Percentiles rank a stretch among this genome's conserved stretches.
Conservation (phyloP, 352 stramenopile genomes). For the Phytophthora constricta region DNA sequence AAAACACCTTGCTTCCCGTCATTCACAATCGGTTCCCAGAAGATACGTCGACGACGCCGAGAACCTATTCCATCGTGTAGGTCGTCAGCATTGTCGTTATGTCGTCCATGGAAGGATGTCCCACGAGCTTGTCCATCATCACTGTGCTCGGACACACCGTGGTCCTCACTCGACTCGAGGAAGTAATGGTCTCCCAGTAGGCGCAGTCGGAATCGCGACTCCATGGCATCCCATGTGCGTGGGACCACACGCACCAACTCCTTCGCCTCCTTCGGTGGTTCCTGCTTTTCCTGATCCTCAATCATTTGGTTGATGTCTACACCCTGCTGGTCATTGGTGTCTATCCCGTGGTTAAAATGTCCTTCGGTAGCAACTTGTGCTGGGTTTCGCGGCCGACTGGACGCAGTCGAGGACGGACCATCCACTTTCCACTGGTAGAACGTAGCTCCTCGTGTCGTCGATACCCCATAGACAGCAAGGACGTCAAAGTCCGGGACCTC, state of each 20-base stretch:
- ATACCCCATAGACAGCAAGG: slow-evolving; percentile 73
- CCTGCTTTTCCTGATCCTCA: slow-evolving; percentile 1
- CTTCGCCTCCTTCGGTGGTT: slow-evolving; percentile 27
- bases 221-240: slow-evolving; percentile 45
- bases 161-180: slow-evolving; percentile 52
- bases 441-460: slow-evolving; percentile 48
- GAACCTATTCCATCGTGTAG: slow-evolving; percentile 36
- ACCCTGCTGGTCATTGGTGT: slow-evolving; percentile 10
- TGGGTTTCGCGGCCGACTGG: slow-evolving; percentile 4
- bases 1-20: slow-evolving; percentile 80
- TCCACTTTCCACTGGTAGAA: slow-evolving; percentile 83
- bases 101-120: slow-evolving; percentile 36
- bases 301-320: background rate
- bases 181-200: slow-evolving; percentile 69
- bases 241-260: slow-evolving; percentile 35
- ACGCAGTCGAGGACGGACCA: slow-evolving; percentile 59
- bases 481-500: slow-evolving; percentile 76
- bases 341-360: slow-evolving; percentile 14
- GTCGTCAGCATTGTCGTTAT: slow-evolving; percentile 29
- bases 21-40: slow-evolving; percentile 80
- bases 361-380: slow-evolving; percentile 4
- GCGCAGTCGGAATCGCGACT: slow-evolving; percentile 58
- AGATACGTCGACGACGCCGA: slow-evolving; percentile 39
- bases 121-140: slow-evolving; percentile 6
- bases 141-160: slow-evolving; percentile 29